Evolutionary conservation across 2,329 filamentous ascomycete species (phyloP), one percentile per base, ranked within the genome.

Genomic region (Nannizziopsis arthrosporioides): DNA sequence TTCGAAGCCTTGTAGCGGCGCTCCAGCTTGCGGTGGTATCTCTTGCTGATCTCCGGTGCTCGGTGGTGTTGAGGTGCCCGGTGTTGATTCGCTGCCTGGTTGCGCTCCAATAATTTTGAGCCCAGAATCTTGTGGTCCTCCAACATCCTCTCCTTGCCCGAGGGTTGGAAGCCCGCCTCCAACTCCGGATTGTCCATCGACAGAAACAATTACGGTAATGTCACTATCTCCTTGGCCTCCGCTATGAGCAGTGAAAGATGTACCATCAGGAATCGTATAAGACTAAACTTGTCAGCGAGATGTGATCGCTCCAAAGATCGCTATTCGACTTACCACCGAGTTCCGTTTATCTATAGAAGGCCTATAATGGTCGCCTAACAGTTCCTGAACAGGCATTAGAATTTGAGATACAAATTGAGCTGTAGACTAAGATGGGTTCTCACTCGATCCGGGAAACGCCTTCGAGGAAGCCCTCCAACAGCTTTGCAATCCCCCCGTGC

Each of bases 91-190:
- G 12, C 22, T 17, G 14, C 11, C n/a, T 8, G 11, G 11, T n/a
- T 27, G 14, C 12, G 14, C 42, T 34, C 11, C 42, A 17, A n/a
- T 19, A 4, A 5, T n/a, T 19, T 32, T 34, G n/a, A 19, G 34
- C 15, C 18, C 22, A 11, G 39, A 18, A n/a, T n/a, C n/a, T 15
- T 37, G 22, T 27, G 3, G 22, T 27, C 22, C 22, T 27, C 22
- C 22, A 11, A 22, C 18, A 19, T n/a, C n/a, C 9, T 15, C 39
- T 10, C 45, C 45, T 30, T 47, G 45, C 10, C 3, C 12, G 12
- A 27, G 41, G 15, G 45, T 47, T 27, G 45, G 47, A 32, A 35
- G 40, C 47, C 47, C 19, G 42, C 42, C 40, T 17, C 47, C 47
- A 44, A 44, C 11, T 39, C 15, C 41, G 31, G 39, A 22, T 8